Evolutionary conservation across 371 early-diverging fungal genomes (phyloP).

Genomic region (Mucor sp.): DNA sequence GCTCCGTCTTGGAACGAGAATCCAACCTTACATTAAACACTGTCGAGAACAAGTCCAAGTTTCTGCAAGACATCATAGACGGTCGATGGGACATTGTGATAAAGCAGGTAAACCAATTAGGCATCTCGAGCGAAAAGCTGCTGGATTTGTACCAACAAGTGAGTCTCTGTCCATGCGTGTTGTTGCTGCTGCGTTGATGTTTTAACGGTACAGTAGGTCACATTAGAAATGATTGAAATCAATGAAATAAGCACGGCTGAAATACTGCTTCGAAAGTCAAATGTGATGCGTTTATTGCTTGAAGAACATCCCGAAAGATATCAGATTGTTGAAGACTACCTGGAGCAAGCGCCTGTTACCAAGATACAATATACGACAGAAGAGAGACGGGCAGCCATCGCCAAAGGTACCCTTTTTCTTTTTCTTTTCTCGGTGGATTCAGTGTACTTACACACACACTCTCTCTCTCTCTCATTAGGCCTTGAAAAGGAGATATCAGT

Average conservation of each 20-base stretch:
- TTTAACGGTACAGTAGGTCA: conserved; percentile 50
- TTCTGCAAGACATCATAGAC: conserved; percentile 70
- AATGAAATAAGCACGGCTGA: conserved; percentile 84
- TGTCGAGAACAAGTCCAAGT: conserved; percentile 74
- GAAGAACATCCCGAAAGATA: conserved; percentile 82
- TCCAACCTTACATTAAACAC: conserved; percentile 77
- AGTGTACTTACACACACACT: too few species aligned
- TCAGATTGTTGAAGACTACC: conserved; percentile 71
- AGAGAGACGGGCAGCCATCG: conserved; percentile 61
- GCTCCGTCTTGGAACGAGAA: conserved; percentile 82
- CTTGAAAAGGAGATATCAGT: conserved; percentile 25
- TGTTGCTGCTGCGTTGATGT: too few species aligned
- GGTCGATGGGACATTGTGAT: conserved; percentile 91
- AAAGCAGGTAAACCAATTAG: conserved; percentile 66
- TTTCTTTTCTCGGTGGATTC: too few species aligned
- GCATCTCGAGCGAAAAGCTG: conserved; percentile 66
- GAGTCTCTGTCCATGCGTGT: too few species aligned
- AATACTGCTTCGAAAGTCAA: conserved; percentile 84
- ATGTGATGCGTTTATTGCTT: conserved; percentile 77
- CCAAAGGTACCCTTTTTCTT: conserved; percentile 15
- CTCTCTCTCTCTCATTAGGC: background rate
- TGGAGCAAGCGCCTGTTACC: conserved; percentile 63
- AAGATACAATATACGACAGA: conserved; percentile 57
- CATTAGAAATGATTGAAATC: conserved; percentile 84
- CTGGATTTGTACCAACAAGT: conserved; percentile 92